Conservation (phyloP, 352 stramenopile species). For the Phytophthora lateralis region DNA sequence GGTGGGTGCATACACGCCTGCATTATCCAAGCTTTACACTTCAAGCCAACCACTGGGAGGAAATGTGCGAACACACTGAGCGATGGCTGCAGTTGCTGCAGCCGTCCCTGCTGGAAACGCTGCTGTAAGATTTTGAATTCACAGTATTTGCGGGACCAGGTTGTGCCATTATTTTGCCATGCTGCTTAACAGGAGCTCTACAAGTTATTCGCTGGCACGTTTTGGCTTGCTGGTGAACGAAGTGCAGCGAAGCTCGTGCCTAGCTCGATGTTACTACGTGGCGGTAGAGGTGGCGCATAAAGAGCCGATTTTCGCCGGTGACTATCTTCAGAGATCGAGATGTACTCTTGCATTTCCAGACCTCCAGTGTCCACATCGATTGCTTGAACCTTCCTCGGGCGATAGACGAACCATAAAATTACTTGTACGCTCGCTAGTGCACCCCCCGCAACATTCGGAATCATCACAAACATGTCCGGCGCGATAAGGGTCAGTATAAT, state of each 20-base stretch:
- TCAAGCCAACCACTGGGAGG: constrained; percentile 6
- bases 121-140: constrained; percentile 7
- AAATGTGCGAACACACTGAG: constrained; percentile 17
- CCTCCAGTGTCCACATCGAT: neutral
- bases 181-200: neutral
- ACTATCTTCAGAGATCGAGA: neutral
- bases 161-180: neutral
- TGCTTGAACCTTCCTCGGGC: constrained; percentile 13
- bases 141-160: neutral
- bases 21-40: constrained; percentile 21
- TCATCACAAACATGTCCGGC: constrained; percentile 37
- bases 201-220: neutral
- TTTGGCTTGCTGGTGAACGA: neutral
- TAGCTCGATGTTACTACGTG: neutral
- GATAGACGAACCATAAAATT: constrained; percentile 20
- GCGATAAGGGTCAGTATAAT: constrained; percentile 36
- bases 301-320: neutral
- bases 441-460: constrained; percentile 33
- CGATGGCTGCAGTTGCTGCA: constrained; percentile 24
- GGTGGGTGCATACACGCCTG: constrained; percentile 24
- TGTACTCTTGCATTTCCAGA: constrained; percentile 2
- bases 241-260: neutral
- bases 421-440: constrained; percentile 25
- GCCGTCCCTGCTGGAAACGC: constrained; percentile 18
- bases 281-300: neutral